Base-by-base conservation (phyloP, 257 asterid species). In the Catharanthus roseus region DNA sequence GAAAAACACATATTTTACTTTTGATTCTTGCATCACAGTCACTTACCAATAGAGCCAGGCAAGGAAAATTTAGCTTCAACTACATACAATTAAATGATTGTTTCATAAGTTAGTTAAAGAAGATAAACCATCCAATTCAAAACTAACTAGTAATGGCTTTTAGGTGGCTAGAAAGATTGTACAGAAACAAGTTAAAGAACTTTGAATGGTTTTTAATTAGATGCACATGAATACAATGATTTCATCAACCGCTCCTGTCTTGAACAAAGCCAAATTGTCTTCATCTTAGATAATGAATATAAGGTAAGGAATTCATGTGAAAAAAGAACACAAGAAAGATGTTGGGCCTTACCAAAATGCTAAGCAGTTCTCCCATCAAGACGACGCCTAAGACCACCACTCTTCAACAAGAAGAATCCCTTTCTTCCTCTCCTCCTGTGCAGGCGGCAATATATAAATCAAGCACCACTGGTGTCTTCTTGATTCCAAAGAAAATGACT, bases 191-290 rank as follows among this genome's bases (percentile, higher is more conserved):
- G 65, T 64, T 69, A 62, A 74, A 67, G 78, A 71, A 63, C 78
- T 8, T 75, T 84, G 73, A 83, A 87, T 83, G 82, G n/a, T 79
- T 57, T 73, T 71, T 64, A 82, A 81, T 68, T 73, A 65, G 77
- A 81, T 77, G 77, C 88, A 84, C 96, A 86, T 84, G 92, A 86
- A 84, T 75, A 71, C 69, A 78, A 79, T 84, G 95, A 82, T 75
- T 78, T 78, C 70, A 75, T 58, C 76, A 53, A 79, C 82, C 82
- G 41, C 64, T 78, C 62, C 54, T 70, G 61, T 38, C 77, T 34
- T 55, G 55, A 44, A 45, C 68, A 31, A 47, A 56, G 45, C 53
- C 85, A 28, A n/a, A 12, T 4, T 49, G 31, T 34, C 74, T 69
- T 61, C 53, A 68, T 63, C 72, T 80, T 3, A 65, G 70, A 75